Evolutionary conservation across 768 basidiomycete species (phyloP).

Genomic region (Wakefieldia striispora): DNA sequence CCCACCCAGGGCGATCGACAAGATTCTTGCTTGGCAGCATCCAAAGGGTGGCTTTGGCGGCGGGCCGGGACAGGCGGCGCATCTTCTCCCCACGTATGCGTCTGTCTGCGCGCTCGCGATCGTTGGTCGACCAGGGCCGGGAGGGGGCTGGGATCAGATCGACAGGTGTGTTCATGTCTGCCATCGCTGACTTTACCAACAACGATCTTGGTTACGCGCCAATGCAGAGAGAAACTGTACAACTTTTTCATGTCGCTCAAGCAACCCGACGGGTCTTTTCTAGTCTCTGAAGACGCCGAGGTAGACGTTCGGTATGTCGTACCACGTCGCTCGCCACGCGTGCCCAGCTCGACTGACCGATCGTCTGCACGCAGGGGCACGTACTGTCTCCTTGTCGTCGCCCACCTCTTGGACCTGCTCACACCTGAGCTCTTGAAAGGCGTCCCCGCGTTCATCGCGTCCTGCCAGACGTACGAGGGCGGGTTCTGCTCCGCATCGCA

Average conservation of each 20-base stretch:
- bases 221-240: slow-evolving; percentile 65
- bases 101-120: slow-evolving; percentile 82
- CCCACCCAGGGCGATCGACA: slow-evolving; percentile 65
- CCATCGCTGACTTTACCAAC: too few species aligned
- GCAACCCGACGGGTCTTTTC: slow-evolving; percentile 89
- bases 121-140: slow-evolving; percentile 66
- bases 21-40: slow-evolving; percentile 79
- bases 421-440: slow-evolving; percentile 84
- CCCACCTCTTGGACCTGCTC: slow-evolving; percentile 78
- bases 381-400: slow-evolving; percentile 86
- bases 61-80: slow-evolving; percentile 84
- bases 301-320: slow-evolving; percentile 80
- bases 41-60: slow-evolving; percentile 90
- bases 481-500: slow-evolving; percentile 84
- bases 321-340: slow-evolving; percentile 10
- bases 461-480: slow-evolving; percentile 97
- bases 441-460: slow-evolving; percentile 75
- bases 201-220: too few species aligned
- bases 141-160: slow-evolving; percentile 85
- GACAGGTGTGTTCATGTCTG: slow-evolving; percentile 52
- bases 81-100: slow-evolving; percentile 89
- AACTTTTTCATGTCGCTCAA: slow-evolving; percentile 90
- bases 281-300: slow-evolving; percentile 84
- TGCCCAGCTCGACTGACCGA: neutral
- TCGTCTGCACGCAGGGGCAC: slow-evolving; percentile 59